Base-by-base conservation (phyloP, 1,139 yeast genomes). In the Martiniozyma asiatica region DNA sequence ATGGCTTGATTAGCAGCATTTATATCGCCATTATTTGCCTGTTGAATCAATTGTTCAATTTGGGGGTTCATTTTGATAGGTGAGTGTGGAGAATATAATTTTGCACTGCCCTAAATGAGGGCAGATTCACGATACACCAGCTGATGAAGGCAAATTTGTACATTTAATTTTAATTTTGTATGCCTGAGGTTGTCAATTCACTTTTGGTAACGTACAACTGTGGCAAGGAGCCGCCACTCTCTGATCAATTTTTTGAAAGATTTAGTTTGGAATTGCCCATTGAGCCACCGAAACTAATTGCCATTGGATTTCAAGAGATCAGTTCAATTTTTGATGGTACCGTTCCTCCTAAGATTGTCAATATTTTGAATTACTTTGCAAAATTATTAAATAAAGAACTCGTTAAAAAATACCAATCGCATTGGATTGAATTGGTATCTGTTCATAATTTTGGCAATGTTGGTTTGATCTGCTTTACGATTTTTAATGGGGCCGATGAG, bases 271-370 rank as follows among this genome's bases (percentile, higher is more conserved):
- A n/a, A n/a, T n/a, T n/a, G n/a, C n/a, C n/a, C n/a, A n/a, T n/a
- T n/a, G n/a, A n/a, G n/a, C n/a, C n/a, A n/a, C 71, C 79, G 1
- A 60, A 59, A 21, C 39, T 80, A 8, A 65, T 70, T 34, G 82
- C 68, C 0, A 65, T 81, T 47, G 92, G 82, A 1, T 65, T 84
- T 31, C 85, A 85, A 50, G 96, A 85, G 49, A 50, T 80, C 19
- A 68, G 82, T 25, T 58, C 79, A 1, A 61, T 79, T 2, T 49
- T 77, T 45, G 78, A 78, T 30, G 79, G 82, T 1, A 61, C 78
- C 7, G 66, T 72, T 33, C 54, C 55, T 2, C 50, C 51, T 2
- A 29, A 40, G 1, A 61, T 71, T 1, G 56, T 61, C 13, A 44
- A 47, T 3, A 58, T 63, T 32, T 45, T 77, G 27, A 50, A 61